Evolutionary conservation across 2,329 filamentous ascomycete genomes (phyloP).

Genomic region (Elsinoe perseae): DNA sequence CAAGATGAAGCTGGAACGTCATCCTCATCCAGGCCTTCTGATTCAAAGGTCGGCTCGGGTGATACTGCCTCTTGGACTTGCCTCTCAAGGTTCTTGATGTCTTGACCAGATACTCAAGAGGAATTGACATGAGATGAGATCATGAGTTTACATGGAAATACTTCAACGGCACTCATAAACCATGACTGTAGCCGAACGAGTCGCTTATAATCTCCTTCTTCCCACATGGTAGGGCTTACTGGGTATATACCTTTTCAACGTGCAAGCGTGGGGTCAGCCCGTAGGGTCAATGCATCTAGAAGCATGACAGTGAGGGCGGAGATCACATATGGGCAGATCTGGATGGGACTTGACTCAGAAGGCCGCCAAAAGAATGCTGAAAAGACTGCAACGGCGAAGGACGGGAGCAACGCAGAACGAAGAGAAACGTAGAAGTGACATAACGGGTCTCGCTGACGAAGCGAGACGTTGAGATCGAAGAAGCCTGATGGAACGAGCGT

Average conservation of each 20-base stretch:
- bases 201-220: neutral
- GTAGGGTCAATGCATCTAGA: neutral
- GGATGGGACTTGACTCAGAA: conserved; percentile 1
- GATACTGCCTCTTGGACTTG: neutral
- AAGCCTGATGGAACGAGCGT: neutral
- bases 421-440: neutral
- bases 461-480: conserved; percentile 1
- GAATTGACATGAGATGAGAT: neutral
- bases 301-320: neutral
- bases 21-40: no score
- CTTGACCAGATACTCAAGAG: neutral
- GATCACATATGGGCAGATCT: neutral
- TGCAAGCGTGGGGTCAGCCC: neutral
- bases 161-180: neutral
- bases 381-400: neutral
- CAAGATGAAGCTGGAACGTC: conserved; percentile 1
- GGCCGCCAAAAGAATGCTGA: neutral
- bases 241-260: neutral
- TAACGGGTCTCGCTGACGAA: neutral
- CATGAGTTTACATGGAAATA: neutral
- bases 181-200: neutral
- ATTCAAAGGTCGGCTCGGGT: neutral
- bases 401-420: neutral
- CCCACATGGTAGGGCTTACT: neutral
- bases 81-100: neutral